These are phyloP conservation scores for Scutellaria barbata DNA, from an alignment of 257 asterid genomes.

Conservation along the genomic window DNA sequence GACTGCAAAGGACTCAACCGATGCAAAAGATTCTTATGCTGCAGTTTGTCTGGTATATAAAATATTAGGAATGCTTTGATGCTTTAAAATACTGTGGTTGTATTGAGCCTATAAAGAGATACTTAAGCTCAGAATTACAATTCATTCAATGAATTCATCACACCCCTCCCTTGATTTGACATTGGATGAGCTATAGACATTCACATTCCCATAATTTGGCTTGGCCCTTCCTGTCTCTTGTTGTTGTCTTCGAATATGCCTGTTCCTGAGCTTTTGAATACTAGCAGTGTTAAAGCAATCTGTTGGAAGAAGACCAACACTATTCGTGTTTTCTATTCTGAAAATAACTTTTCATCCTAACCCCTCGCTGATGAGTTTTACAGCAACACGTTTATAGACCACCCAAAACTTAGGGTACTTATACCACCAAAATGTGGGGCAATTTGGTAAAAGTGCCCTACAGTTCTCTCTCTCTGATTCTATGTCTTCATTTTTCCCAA, in stretches of 20 bases:
- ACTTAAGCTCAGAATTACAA: too few relatives aligned
- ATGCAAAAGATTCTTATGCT: slow-evolving; percentile 90
- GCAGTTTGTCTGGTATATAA: slow-evolving; percentile 87
- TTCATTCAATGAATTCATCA: not conserved
- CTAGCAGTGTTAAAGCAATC: not conserved
- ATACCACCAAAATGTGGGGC: not conserved
- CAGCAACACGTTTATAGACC: too few relatives aligned
- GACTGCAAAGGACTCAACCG: slow-evolving; percentile 73
- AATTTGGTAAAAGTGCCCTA: slow-evolving; percentile 14
- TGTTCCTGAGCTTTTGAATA: not conserved
- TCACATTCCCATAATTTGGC: not conserved
- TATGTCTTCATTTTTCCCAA: not conserved
- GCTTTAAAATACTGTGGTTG: too few relatives aligned
- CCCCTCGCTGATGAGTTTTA: not conserved
- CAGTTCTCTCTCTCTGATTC: not conserved
- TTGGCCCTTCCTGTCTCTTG: not conserved
- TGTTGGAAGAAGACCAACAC: not conserved
- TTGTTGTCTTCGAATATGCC: not conserved
- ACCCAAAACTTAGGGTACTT: not conserved
- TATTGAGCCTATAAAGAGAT: too few relatives aligned
- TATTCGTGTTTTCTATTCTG: too few relatives aligned
- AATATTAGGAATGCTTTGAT: slow-evolving; percentile 24
- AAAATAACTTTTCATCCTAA: not conserved
- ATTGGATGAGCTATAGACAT: not conserved
- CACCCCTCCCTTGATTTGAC: not conserved